Evolutionary conservation across 176 grass and related monocot genomes (phyloP).

Genomic region (Cocos nucifera): DNA sequence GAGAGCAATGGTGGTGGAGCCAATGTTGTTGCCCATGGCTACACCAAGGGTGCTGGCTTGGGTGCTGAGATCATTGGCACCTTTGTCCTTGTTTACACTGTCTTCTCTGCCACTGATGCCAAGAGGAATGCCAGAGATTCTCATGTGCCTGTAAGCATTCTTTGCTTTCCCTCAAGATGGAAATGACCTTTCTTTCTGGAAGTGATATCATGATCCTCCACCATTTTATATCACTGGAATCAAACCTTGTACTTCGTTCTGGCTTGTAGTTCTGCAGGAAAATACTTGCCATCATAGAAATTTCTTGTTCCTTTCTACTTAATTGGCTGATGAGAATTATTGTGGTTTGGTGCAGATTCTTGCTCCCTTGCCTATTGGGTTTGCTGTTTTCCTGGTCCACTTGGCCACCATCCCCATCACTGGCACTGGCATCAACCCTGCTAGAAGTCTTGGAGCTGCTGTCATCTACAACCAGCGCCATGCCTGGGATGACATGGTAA

Average conservation of each 20-base stretch:
- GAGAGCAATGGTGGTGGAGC: constrained; percentile 68
- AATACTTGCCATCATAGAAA: too few relatives aligned
- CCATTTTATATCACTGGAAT: too few relatives aligned
- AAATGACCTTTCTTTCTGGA: too few relatives aligned
- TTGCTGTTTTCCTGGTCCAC: constrained; percentile 93
- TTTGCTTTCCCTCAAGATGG: background rate
- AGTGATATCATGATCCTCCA: too few relatives aligned
- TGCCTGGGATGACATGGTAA: constrained; percentile 80
- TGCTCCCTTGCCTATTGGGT: constrained; percentile 86
- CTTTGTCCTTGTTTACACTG: constrained; percentile 90
- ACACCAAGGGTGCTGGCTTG: constrained; percentile 72
- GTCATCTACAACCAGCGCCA: constrained; percentile 77
- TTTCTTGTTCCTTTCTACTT: background rate
- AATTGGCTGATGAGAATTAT: background rate
- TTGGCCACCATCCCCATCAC: constrained; percentile 96
- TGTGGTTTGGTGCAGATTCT: constrained; percentile 52
- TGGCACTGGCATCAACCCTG: constrained; percentile 95
- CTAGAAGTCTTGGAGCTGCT: constrained; percentile 76
- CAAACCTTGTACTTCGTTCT: too few relatives aligned
- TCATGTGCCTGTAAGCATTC: constrained; percentile 63
- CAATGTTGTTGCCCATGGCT: constrained; percentile 52
- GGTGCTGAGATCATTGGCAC: constrained; percentile 85
- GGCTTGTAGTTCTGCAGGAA: too few relatives aligned
- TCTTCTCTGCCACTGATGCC: constrained; percentile 89
- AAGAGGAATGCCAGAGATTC: constrained; percentile 93